phyloP scores from a whole-genome alignment of 176 grass and related monocot species.

The Echinochloa phyllopogon region DNA sequence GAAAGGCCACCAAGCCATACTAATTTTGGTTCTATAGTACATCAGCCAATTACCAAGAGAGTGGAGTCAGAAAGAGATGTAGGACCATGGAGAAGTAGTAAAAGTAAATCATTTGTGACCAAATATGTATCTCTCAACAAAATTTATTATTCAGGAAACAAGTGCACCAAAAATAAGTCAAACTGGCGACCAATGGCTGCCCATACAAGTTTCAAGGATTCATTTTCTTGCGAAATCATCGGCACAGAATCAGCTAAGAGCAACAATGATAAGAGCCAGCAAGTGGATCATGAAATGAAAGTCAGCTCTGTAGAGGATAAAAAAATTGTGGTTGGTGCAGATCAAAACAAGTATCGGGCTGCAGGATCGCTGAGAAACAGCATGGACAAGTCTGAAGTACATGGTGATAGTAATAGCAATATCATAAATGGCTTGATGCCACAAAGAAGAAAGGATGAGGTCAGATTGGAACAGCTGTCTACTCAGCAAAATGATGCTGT shows the following conservation, averaged over 20 bases:
- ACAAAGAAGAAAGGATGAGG: conserved; percentile 1
- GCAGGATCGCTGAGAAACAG: not conserved
- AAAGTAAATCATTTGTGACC: not conserved
- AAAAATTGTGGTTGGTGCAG: not conserved
- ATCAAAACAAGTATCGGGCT: not conserved
- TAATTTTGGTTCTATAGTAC: conserved; percentile 7
- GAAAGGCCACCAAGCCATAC: not conserved
- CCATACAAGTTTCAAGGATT: conserved; percentile 20
- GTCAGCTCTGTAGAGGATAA: not conserved
- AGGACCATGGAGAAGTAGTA: conserved; percentile 11
- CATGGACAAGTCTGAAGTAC: not conserved
- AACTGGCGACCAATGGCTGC: not conserved
- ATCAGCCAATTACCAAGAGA: conserved; percentile 20
- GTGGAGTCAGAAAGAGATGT: conserved; percentile 17
- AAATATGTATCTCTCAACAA: conserved; percentile 23
- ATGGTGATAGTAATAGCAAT: not conserved
- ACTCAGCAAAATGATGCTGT: not conserved
- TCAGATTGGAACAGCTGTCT: not conserved
- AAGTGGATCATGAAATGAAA: conserved; percentile 11
- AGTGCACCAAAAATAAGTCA: not conserved
- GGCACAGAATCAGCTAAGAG: conserved; percentile 14
- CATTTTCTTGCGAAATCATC: conserved; percentile 28
- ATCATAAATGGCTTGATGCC: not conserved
- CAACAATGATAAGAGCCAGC: conserved; percentile 13
- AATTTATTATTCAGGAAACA: not conserved